Base-by-base conservation (phyloP, 2,329 filamentous ascomycete genomes). In the Pseudogymnoascus sp. region DNA sequence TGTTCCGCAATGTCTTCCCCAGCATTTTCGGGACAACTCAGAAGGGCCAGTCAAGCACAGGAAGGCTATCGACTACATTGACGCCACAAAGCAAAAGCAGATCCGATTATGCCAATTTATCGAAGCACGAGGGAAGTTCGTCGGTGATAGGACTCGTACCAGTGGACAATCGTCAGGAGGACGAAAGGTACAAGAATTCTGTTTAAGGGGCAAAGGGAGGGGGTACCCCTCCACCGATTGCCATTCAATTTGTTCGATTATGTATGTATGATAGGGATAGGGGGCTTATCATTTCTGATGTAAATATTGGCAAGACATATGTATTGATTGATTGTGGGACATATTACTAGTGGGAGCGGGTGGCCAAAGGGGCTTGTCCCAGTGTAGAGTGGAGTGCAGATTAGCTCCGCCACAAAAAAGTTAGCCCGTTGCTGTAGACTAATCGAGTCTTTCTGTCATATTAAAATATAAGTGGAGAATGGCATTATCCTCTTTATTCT, bases 1-100 rank as follows among this genome's bases (percentile, higher is more conserved):
- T 71, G 10, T 66, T 71, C 21, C 56, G 68, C 5, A 59, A 63
- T 3, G 18, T 65, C 12, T 69, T 70, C 59, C 68, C 69, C 2
- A 66, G 64, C 21, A 10, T 68, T 23, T 61, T 69, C 18, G 66
- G 66, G 34, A 63, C 65, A 5, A 65, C 62, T 14, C 28, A 50
- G 31, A 36, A 59, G n/a, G n/a, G 10, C n/a, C 50, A 56, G 50
- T 56, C 50, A 31, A 56, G 50, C 50, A 10, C 50, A 34, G 50
- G 25, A 56, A 56, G 50, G 12, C 50, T 56, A 28, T 56, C 50
- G 5, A 56, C 50, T 34, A 56, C 50, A 56, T 16, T 56, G 12
- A 34, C 50, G 6, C 25, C 50, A 18, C 50, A 34, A 34, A 56
- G 8, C 25, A 56, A 56, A 56, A 34, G 50, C 28, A 31, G 28